A percentile compares a stretch with the other conserved stretches of the same genome.
phyloP scores from a whole-genome alignment of 257 asterid genomes.

The Craterostigma plantagineum region DNA sequence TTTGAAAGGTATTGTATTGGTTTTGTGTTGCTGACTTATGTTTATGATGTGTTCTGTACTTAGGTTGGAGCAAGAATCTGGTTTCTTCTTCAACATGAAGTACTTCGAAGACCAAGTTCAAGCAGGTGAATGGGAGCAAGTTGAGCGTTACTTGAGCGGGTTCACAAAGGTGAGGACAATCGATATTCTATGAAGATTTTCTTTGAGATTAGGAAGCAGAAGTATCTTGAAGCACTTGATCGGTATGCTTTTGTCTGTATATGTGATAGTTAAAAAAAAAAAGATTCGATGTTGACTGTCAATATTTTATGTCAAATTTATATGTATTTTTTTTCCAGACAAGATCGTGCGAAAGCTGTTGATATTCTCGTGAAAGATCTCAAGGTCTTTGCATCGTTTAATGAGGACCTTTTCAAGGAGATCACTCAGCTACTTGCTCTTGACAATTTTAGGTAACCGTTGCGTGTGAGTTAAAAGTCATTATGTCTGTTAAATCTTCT shows the following conservation, averaged over 20 bases:
- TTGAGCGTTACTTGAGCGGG: conserved; percentile 84
- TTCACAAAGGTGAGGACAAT: conserved; percentile 98
- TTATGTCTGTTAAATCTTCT: conserved; percentile 3
- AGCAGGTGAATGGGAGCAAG: conserved; percentile 99
- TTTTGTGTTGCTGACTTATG: background rate
- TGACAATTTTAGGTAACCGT: conserved; percentile 68
- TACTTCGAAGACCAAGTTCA: conserved; percentile 94
- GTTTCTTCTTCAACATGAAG: conserved; percentile 94
- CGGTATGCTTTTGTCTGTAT: too few species aligned
- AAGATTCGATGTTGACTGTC: too few species aligned
- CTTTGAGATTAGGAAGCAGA: conserved; percentile 97
- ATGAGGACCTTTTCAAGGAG: conserved; percentile 95
- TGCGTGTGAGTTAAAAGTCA: conserved; percentile 4
- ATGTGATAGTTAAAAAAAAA: too few species aligned
- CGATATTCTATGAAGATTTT: conserved; percentile 96
- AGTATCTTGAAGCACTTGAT: conserved; percentile 97
- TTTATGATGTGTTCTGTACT: background rate
- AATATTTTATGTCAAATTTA: conserved; percentile 5
- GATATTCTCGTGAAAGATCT: conserved; percentile 96
- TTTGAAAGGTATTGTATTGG: background rate
- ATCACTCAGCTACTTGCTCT: conserved; percentile 76
- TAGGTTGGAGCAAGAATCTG: conserved; percentile 97
- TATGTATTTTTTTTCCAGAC: conserved; percentile 26
- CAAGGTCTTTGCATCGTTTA: conserved; percentile 87
- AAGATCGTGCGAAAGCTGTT: conserved; percentile 90